Percentiles rank a stretch among this genome's conserved stretches.
Conservation (phyloP, 441 rosid genomes). For the Erodium texanum region DNA sequence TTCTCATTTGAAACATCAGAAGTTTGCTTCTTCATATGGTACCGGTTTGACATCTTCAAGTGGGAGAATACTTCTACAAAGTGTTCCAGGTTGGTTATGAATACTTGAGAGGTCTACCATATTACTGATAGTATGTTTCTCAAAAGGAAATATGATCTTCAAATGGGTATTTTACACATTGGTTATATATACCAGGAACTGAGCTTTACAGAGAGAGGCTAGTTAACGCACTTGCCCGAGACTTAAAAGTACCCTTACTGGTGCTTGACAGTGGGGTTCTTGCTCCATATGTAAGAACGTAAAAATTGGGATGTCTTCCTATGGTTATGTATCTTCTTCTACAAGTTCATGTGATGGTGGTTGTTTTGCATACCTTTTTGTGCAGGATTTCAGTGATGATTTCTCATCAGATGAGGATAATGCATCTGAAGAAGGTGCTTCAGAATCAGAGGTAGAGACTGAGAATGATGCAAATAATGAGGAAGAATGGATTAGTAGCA, state of each 20-base stretch:
- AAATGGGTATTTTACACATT: constrained; percentile 12
- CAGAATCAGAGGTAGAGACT: constrained; percentile 78
- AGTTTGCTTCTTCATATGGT: constrained; percentile 46
- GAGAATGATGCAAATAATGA: constrained; percentile 69
- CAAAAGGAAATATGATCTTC: constrained; percentile 10
- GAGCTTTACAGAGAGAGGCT: constrained; percentile 91
- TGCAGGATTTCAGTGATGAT: constrained; percentile 75
- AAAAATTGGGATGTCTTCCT: constrained; percentile 14
- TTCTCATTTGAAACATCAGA: constrained; percentile 70
- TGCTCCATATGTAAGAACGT: constrained; percentile 80
- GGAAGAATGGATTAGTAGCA: constrained; percentile 58
- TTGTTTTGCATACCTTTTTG: constrained; percentile 19
- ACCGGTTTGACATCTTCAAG: constrained; percentile 70
- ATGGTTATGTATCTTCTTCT: not conserved
- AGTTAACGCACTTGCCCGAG: constrained; percentile 84
- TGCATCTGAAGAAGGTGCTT: constrained; percentile 46
- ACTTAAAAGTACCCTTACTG: constrained; percentile 72
- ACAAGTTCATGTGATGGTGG: constrained; percentile 16
- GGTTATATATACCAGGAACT: constrained; percentile 45
- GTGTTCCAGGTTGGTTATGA: constrained; percentile 64
- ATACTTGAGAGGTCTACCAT: constrained; percentile 3
- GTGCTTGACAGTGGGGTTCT: constrained; percentile 86
- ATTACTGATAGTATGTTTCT: not conserved
- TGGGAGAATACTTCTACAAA: constrained; percentile 83
- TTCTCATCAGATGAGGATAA: constrained; percentile 49